These are phyloP conservation scores for Pseudocercospora vitis DNA, from an alignment of 2,329 filamentous ascomycete species.

Conservation along the genomic window DNA sequence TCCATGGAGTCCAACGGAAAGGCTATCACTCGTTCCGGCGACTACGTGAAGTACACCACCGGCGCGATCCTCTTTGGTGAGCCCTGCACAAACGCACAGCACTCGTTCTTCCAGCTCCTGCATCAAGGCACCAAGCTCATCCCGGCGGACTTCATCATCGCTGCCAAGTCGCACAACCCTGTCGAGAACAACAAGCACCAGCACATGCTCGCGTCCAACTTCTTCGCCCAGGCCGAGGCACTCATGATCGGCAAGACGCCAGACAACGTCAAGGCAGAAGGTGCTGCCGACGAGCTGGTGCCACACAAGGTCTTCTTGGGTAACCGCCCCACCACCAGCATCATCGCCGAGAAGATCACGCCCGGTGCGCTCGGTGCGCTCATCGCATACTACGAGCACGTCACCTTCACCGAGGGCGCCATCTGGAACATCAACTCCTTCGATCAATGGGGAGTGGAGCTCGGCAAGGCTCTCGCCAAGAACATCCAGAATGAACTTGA, in stretches of 20 bases:
- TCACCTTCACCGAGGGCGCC: constrained; percentile 96
- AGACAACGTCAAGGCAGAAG: constrained; percentile 75
- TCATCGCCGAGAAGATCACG: constrained; percentile 90
- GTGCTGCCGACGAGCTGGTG: constrained; percentile 70
- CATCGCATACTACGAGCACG: constrained; percentile 98
- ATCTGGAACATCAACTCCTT: constrained; percentile 99
- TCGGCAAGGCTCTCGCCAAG: constrained; percentile 91
- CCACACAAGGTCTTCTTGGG: constrained; percentile 99
- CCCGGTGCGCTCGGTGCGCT: constrained; percentile 89
- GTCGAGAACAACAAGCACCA: constrained; percentile 91
- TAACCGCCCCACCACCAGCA: constrained; percentile 94
- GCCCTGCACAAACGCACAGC: constrained; percentile 97
- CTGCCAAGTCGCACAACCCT: constrained; percentile 95
- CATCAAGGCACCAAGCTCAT: constrained; percentile 99
- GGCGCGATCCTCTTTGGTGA: constrained; percentile 95
- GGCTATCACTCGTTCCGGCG: constrained; percentile 83
- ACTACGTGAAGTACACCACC: constrained; percentile 95
- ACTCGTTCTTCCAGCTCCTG: constrained; percentile 99
- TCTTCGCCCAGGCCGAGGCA: constrained; percentile 84
- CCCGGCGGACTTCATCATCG: constrained; percentile 95
- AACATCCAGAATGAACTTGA: constrained; percentile 72
- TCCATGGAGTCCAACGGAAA: constrained; percentile 99
- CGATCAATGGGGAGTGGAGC: constrained; percentile 98
- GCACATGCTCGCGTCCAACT: constrained; percentile 91
- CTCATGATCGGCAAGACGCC: constrained; percentile 85